A percentile compares a stretch with the other conserved stretches of the same genome.
phyloP scores from a whole-genome alignment of 768 basidiomycete genomes.

The Pholiota conissans region DNA sequence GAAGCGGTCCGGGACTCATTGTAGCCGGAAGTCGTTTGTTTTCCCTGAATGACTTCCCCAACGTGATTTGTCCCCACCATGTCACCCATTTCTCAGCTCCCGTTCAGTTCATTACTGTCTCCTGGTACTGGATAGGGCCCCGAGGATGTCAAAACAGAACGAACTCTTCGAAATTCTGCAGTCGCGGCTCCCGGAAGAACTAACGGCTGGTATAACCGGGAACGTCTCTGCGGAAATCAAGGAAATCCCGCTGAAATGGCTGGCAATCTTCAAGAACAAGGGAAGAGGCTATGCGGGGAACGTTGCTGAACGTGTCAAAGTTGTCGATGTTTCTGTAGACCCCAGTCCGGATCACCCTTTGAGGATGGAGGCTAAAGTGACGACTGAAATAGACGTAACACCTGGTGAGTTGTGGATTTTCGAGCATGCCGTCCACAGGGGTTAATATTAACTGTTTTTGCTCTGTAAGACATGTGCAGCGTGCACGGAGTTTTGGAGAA shows the following conservation, averaged over 20 bases:
- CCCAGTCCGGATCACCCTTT: slow-evolving; percentile 33
- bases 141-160: slow-evolving; percentile 4
- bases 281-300: slow-evolving; percentile 30
- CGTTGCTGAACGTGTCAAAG: slow-evolving; percentile 27
- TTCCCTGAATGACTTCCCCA: neutral
- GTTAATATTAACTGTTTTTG: neutral
- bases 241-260: slow-evolving; percentile 38
- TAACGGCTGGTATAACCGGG: slow-evolving; percentile 29
- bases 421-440: no score
- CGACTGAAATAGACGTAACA: slow-evolving; percentile 42
- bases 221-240: slow-evolving; percentile 37
- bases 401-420: slow-evolving; percentile 47
- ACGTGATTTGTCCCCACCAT: neutral
- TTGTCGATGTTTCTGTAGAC: slow-evolving; percentile 41
- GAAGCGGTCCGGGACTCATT: neutral
- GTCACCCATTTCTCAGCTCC: neutral
- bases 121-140: neutral
- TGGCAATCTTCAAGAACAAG: slow-evolving; percentile 29
- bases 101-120: neutral
- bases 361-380: slow-evolving; percentile 36
- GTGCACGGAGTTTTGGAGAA: slow-evolving; percentile 35
- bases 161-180: slow-evolving; percentile 15
- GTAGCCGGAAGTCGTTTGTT: neutral
- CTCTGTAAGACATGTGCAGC: slow-evolving; percentile 45
- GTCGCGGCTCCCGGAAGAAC: slow-evolving; percentile 21